A percentile compares a stretch with the other conserved stretches of the same genome.
Conservation (phyloP, 148 eudicot genomes). For the Chenopodium quinoa region DNA sequence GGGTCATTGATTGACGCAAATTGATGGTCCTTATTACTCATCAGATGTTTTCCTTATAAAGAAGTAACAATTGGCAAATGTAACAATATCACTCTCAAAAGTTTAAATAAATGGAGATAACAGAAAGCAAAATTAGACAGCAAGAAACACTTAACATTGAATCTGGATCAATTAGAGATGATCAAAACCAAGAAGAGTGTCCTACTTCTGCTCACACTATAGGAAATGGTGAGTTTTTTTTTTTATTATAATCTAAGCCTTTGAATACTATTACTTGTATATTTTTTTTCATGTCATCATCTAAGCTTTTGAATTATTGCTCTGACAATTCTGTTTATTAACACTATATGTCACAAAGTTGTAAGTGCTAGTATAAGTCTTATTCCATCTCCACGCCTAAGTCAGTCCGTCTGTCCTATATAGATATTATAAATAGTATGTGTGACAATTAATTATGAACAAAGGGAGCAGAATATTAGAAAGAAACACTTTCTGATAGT, state of each 20-base stretch:
- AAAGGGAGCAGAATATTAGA: background rate
- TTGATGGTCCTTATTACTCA: background rate
- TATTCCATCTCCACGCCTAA: background rate
- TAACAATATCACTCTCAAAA: background rate
- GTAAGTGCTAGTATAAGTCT: no score
- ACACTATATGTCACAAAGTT: no score
- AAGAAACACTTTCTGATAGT: background rate
- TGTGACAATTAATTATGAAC: background rate
- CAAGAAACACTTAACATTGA: slow-evolving; percentile 26
- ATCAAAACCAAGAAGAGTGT: slow-evolving; percentile 18
- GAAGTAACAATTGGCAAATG: slow-evolving; percentile 8
- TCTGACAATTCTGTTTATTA: no score
- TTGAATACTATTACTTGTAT: background rate
- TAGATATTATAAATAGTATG: no score
- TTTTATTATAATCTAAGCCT: background rate
- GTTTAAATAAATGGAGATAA: background rate
- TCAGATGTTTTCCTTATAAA: background rate
- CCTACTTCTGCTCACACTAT: slow-evolving; percentile 43
- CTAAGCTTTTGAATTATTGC: background rate
- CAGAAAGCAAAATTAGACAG: slow-evolving; percentile 16
- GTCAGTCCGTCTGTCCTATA: no score
- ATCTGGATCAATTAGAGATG: slow-evolving; percentile 14
- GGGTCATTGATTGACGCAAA: background rate
- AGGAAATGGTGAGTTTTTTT: slow-evolving; percentile 20
- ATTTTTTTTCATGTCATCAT: background rate